phyloP scores from a whole-genome alignment of 352 stramenopile species.

The Phytophthora constricta region DNA sequence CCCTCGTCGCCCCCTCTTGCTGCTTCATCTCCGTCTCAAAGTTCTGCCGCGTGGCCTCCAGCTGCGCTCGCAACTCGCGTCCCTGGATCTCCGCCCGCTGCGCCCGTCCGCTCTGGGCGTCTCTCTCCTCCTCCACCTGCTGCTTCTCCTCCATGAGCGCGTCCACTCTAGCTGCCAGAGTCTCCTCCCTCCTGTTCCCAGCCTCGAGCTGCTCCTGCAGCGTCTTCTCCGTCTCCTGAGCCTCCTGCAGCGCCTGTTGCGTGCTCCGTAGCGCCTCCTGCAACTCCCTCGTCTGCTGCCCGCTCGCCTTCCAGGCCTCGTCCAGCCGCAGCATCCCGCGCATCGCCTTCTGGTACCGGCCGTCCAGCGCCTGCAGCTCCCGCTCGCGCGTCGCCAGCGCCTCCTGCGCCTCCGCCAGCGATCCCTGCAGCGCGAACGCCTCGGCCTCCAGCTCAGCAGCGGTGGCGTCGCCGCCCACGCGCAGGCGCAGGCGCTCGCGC shows the following conservation, averaged over 20 bases:
- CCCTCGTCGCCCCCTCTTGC: slow-evolving; percentile 34
- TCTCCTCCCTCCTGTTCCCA: slow-evolving; percentile 15
- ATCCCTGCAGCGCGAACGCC: slow-evolving; percentile 68
- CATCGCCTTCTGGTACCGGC: slow-evolving; percentile 73
- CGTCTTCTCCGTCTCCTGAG: slow-evolving; percentile 23
- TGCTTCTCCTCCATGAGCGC: slow-evolving; percentile 41
- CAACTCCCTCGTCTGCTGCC: slow-evolving; percentile 30
- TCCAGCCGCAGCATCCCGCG: slow-evolving; percentile 75
- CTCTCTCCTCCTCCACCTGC: slow-evolving; percentile 41
- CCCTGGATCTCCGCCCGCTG: slow-evolving; percentile 23
- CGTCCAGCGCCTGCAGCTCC: slow-evolving; percentile 56
- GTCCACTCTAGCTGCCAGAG: slow-evolving; percentile 21
- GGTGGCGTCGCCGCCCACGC: slow-evolving; percentile 77
- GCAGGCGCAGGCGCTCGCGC: slow-evolving; percentile 68
- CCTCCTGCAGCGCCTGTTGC: slow-evolving; percentile 5
- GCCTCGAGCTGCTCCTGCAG: slow-evolving; percentile 28
- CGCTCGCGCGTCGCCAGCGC: slow-evolving; percentile 46
- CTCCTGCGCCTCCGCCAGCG: slow-evolving; percentile 61
- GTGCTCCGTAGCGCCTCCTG: slow-evolving; percentile 32
- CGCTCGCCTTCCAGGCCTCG: slow-evolving; percentile 71
- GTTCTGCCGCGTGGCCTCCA: slow-evolving; percentile 33
- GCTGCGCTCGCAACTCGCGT: slow-evolving; percentile 31
- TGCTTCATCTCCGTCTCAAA: slow-evolving; percentile 39
- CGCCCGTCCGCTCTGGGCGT: slow-evolving; percentile 15
- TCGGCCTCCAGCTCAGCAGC: slow-evolving; percentile 83